phyloP scores from a whole-genome alignment of 2,329 filamentous ascomycete genomes.

The Alternaria novae-zelandiae region DNA sequence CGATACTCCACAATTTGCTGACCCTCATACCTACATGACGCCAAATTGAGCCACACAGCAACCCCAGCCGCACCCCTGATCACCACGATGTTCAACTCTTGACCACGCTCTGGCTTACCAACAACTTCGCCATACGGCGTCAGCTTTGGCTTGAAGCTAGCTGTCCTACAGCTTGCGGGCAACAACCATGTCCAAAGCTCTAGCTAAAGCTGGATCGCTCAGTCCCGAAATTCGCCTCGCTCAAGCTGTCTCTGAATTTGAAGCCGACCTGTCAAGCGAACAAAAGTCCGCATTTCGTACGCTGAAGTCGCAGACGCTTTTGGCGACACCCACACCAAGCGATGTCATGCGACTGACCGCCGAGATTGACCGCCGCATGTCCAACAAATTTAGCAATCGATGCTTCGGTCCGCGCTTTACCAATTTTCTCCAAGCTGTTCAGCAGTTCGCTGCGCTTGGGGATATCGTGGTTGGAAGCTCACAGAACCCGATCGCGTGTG shows the following conservation, averaged over 20 bases:
- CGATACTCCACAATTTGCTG: too few relatives aligned
- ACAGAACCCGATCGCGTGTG: slow-evolving; percentile 55
- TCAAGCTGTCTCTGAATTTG: slow-evolving; percentile 17
- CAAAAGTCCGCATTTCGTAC: slow-evolving; percentile 7
- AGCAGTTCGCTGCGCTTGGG: slow-evolving; percentile 55
- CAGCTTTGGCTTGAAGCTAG: too few relatives aligned
- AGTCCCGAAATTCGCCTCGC: slow-evolving; percentile 21
- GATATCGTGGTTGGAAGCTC: slow-evolving; percentile 52
- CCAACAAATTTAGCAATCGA: slow-evolving; percentile 21
- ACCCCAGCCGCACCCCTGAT: too few relatives aligned
- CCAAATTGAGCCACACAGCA: too few relatives aligned
- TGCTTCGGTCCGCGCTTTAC: slow-evolving; percentile 53
- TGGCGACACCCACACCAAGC: background rate
- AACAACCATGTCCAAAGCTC: slow-evolving; percentile 4
- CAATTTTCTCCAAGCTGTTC: slow-evolving; percentile 50
- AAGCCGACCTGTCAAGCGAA: slow-evolving; percentile 13
- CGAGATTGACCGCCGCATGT: slow-evolving; percentile 41
- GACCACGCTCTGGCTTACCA: too few relatives aligned
- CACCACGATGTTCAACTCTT: too few relatives aligned
- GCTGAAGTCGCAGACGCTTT: slow-evolving; percentile 1
- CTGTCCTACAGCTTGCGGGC: background rate
- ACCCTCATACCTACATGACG: too few relatives aligned
- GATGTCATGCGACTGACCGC: slow-evolving; percentile 44
- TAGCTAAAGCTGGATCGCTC: slow-evolving; percentile 8
- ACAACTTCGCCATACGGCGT: too few relatives aligned